phyloP scores from a whole-genome alignment of 345 rosid species.

The Odontarrhena argentea region DNA sequence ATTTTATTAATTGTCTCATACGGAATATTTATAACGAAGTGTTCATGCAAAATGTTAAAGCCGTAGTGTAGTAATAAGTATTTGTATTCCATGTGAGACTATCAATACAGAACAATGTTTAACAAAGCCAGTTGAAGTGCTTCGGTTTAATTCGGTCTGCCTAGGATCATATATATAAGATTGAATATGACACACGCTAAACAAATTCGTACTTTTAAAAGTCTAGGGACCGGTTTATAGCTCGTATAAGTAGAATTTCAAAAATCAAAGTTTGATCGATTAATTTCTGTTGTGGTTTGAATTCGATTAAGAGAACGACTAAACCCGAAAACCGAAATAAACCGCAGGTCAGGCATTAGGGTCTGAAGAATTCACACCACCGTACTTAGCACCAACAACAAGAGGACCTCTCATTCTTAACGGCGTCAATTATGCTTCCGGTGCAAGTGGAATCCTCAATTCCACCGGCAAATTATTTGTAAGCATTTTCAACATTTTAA shows the following conservation, averaged over 20 bases:
- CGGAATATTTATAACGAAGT: neutral
- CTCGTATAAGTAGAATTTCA: neutral
- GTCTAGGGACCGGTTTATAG: conserved; percentile 4
- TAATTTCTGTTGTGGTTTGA: neutral
- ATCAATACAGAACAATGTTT: neutral
- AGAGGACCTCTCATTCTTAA: conserved; percentile 46
- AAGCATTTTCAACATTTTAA: neutral
- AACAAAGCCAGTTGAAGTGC: neutral
- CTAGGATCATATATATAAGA: neutral
- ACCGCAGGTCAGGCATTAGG: conserved; percentile 62
- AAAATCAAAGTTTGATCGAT: neutral
- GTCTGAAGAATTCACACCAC: conserved; percentile 53
- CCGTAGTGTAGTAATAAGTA: conserved; percentile 1
- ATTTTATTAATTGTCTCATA: neutral
- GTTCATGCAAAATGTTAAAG: conserved; percentile 23
- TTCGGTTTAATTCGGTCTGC: neutral
- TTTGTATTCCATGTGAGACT: conserved; percentile 26
- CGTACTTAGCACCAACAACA: conserved; percentile 80
- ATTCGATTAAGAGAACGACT: neutral
- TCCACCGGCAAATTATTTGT: conserved; percentile 67
- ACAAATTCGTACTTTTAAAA: too few species aligned
- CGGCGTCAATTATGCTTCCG: conserved; percentile 85
- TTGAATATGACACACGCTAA: too few species aligned
- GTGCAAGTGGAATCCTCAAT: conserved; percentile 75
- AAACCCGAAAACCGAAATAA: conserved; percentile 29